Percentiles rank a stretch among this genome's conserved stretches.
These are phyloP conservation scores for Schwanniomyces vanrijiae DNA, from an alignment of 805 yeast genomes.

Conservation along the genomic window DNA sequence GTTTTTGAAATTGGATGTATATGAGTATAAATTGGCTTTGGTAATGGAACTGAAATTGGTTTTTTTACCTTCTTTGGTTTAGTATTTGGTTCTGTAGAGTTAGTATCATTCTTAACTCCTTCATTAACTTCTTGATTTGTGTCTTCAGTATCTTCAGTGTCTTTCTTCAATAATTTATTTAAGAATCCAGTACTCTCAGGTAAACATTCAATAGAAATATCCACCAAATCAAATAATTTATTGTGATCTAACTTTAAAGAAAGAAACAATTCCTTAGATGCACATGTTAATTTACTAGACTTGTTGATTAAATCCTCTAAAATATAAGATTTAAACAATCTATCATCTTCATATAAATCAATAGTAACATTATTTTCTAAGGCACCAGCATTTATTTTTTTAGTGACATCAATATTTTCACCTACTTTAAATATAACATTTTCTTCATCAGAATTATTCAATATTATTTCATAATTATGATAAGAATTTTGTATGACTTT, in stretches of 20 bases:
- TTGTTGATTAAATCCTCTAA: slow-evolving; percentile 24
- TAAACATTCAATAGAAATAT: slow-evolving; percentile 47
- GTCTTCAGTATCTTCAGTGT: slow-evolving; percentile 22
- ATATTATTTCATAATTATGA: slow-evolving; percentile 45
- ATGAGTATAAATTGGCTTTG: slow-evolving; percentile 48
- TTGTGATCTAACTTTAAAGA: slow-evolving; percentile 47
- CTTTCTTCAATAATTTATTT: slow-evolving; percentile 23
- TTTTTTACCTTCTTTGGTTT: slow-evolving; percentile 10
- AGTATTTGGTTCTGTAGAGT: neutral
- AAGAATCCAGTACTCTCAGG: slow-evolving; percentile 20
- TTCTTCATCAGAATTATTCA: slow-evolving; percentile 22
- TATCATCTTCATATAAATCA: slow-evolving; percentile 40
- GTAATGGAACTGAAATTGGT: slow-evolving; percentile 27
- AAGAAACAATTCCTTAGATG: slow-evolving; percentile 31
- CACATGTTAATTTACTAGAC: slow-evolving; percentile 42
- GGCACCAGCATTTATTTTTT: slow-evolving; percentile 38
- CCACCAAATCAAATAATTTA: slow-evolving; percentile 48
- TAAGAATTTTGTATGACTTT: slow-evolving; percentile 56
- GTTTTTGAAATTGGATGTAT: slow-evolving; percentile 32
- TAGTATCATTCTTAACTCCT: slow-evolving; percentile 5
- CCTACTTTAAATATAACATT: slow-evolving; percentile 49
- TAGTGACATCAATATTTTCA: slow-evolving; percentile 30
- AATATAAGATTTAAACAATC: slow-evolving; percentile 26
- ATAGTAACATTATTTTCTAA: slow-evolving; percentile 27
- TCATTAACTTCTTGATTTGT: slow-evolving; percentile 2